phyloP scores from a whole-genome alignment of 805 yeast genomes.

The Barnettozyma wickerhamii region DNA sequence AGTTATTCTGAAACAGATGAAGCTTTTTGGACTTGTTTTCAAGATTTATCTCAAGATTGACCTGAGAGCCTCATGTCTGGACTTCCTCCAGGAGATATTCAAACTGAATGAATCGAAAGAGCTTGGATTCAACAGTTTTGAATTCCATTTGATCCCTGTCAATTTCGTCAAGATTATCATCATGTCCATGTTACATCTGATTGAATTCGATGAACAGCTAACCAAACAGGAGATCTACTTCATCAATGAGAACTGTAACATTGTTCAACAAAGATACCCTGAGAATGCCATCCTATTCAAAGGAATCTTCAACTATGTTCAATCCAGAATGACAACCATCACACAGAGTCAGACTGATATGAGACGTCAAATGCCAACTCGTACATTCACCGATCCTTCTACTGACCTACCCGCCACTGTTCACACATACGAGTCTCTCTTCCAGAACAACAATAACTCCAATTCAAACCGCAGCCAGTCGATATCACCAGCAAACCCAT shows the following conservation, averaged over 20 bases:
- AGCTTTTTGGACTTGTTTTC: constrained; percentile 10
- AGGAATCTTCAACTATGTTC: constrained; percentile 9
- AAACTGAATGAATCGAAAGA: constrained; percentile 12
- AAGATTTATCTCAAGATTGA: constrained; percentile 18
- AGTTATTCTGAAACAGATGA: constrained; percentile 6
- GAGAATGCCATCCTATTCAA: constrained; percentile 24
- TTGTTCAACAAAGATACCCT: constrained; percentile 24
- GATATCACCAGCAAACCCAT: neutral
- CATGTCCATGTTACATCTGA: constrained; percentile 17
- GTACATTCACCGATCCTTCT: neutral
- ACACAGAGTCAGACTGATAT: constrained; percentile 1
- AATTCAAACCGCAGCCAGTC: neutral
- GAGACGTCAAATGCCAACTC: neutral
- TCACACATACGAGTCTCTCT: constrained; percentile 9
- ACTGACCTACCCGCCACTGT: neutral
- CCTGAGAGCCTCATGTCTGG: constrained; percentile 13
- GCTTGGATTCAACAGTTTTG: constrained; percentile 24
- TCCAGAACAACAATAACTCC: neutral
- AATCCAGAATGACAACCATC: constrained; percentile 2
- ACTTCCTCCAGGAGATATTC: constrained; percentile 12
- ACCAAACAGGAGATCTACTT: constrained; percentile 8
- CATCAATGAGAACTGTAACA: constrained; percentile 16
- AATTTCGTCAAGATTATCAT: constrained; percentile 24
- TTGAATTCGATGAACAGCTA: constrained; percentile 10
- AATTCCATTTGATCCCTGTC: constrained; percentile 25